Evolutionary conservation across 2,329 filamentous ascomycete genomes (phyloP).

Genomic region (Epichloe scottii): DNA sequence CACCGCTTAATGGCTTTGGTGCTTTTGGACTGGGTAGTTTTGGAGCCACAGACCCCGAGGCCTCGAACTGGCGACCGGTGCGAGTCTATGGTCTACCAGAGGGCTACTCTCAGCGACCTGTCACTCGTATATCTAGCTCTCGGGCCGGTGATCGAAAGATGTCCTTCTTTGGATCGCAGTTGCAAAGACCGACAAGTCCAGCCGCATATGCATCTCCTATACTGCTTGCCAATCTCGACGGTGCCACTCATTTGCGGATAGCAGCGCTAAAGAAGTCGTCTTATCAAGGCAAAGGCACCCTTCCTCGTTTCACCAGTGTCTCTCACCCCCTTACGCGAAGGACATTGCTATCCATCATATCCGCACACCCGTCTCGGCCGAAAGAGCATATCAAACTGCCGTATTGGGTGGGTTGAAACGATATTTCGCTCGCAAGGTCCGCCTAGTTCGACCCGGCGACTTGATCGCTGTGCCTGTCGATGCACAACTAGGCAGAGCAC

Average conservation of each 20-base stretch:
- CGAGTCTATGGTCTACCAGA: constrained; percentile 85
- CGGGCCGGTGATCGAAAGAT: constrained; percentile 37
- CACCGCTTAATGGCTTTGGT: constrained; percentile 53
- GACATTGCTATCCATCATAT: constrained; percentile 85
- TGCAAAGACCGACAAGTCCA: constrained; percentile 45
- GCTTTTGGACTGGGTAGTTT: constrained; percentile 57
- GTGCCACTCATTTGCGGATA: constrained; percentile 66
- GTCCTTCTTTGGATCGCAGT: constrained; percentile 57
- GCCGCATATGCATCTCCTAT: constrained; percentile 72
- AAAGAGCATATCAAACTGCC: constrained; percentile 72
- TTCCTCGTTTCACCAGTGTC: constrained; percentile 42
- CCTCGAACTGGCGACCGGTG: constrained; percentile 63
- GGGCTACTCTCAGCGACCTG: constrained; percentile 47
- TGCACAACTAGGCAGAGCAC: constrained; percentile 65
- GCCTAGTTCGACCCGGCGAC: constrained; percentile 78
- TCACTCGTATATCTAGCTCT: constrained; percentile 47
- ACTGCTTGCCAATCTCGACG: constrained; percentile 73
- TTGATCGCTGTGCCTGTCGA: constrained; percentile 83
- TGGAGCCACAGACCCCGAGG: constrained; percentile 38
- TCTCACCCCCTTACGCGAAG: constrained; percentile 47
- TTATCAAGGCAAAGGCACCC: constrained; percentile 37
- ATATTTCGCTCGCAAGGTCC: constrained; percentile 72
- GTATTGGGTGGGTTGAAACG: constrained; percentile 78
- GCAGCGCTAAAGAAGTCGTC: constrained; percentile 49
- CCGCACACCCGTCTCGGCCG: constrained; percentile 76